Percentiles rank a stretch among this genome's conserved stretches.
Evolutionary conservation across 345 rosid genomes (phyloP).

Genomic region (Ceriops decandra): DNA sequence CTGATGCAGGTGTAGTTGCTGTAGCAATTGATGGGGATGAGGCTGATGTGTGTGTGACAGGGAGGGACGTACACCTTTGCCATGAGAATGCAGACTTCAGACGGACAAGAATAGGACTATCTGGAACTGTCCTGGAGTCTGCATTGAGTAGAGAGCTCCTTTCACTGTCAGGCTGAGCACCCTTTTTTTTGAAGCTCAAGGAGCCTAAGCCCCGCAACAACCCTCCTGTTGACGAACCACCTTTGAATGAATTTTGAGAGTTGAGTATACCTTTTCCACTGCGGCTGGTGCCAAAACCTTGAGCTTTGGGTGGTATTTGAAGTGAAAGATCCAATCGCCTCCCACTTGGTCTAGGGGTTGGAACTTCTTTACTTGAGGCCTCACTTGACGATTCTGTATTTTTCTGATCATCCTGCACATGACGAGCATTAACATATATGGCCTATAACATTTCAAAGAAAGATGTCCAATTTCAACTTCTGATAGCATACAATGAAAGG

Average conservation of each 20-base stretch:
- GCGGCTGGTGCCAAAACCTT: slow-evolving; percentile 42
- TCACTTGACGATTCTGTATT: slow-evolving; percentile 19
- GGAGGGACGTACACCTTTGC: slow-evolving; percentile 78
- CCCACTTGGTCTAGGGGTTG: slow-evolving; percentile 43
- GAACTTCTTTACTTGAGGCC: slow-evolving; percentile 30
- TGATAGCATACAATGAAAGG: neutral
- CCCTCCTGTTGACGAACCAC: slow-evolving; percentile 58
- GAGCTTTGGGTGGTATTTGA: slow-evolving; percentile 63
- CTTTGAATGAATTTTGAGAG: slow-evolving; percentile 49
- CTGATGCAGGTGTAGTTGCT: slow-evolving; percentile 46
- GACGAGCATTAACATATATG: slow-evolving; percentile 17
- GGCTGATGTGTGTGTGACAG: slow-evolving; percentile 56
- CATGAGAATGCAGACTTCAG: slow-evolving; percentile 46
- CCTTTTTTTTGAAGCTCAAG: slow-evolving; percentile 54
- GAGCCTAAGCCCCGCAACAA: slow-evolving; percentile 56
- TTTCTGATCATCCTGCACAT: slow-evolving; percentile 42
- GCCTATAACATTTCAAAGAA: neutral
- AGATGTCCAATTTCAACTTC: slow-evolving; percentile 1
- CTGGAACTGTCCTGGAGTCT: slow-evolving; percentile 40
- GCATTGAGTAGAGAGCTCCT: slow-evolving; percentile 63
- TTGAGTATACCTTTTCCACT: slow-evolving; percentile 51
- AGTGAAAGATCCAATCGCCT: slow-evolving; percentile 69
- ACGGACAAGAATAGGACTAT: slow-evolving; percentile 39
- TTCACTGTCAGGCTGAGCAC: slow-evolving; percentile 45
- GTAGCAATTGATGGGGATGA: slow-evolving; percentile 51